Evolutionary conservation across 2,329 filamentous ascomycete genomes (phyloP).

Genomic region (Lachnellula occidentalis): DNA sequence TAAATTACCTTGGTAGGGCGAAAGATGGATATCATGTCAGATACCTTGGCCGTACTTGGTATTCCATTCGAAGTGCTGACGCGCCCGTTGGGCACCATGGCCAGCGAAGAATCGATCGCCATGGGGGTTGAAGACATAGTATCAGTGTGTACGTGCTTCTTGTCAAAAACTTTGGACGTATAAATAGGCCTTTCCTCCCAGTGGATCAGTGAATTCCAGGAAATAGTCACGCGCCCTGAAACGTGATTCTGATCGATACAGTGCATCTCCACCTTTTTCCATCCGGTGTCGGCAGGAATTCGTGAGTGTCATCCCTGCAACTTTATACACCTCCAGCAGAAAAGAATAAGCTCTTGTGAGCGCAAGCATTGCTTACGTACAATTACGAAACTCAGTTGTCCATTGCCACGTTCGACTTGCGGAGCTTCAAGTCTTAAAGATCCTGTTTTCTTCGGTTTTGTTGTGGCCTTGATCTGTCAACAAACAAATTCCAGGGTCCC

Average conservation of each 20-base stretch:
- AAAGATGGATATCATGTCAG: slow-evolving; percentile 72
- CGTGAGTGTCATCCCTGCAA: too few relatives aligned
- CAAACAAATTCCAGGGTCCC: neutral
- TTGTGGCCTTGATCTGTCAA: too few relatives aligned
- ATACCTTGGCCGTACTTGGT: slow-evolving; percentile 52
- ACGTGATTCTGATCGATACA: neutral
- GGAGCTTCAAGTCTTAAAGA: too few relatives aligned
- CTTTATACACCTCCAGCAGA: too few relatives aligned
- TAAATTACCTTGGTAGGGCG: slow-evolving; percentile 78
- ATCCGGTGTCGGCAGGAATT: too few relatives aligned
- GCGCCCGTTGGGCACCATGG: slow-evolving; percentile 17
- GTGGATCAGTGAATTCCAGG: too few relatives aligned
- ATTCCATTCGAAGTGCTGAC: slow-evolving; percentile 15
- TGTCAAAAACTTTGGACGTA: neutral
- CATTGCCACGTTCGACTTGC: too few relatives aligned
- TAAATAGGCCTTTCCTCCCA: neutral
- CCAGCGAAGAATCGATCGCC: slow-evolving; percentile 28
- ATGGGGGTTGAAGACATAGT: slow-evolving; percentile 30
- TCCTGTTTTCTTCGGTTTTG: too few relatives aligned
- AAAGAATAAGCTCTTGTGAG: too few relatives aligned
- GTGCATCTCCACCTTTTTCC: too few relatives aligned
- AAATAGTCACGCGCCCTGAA: neutral
- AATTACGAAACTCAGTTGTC: too few relatives aligned
- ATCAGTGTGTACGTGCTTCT: neutral
- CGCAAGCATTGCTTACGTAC: too few relatives aligned